Evolutionary conservation across 495 filamentous ascomycete genomes (phyloP), one percentile per base, ranked within the genome.

Genomic region (Aspergillus campestris): DNA sequence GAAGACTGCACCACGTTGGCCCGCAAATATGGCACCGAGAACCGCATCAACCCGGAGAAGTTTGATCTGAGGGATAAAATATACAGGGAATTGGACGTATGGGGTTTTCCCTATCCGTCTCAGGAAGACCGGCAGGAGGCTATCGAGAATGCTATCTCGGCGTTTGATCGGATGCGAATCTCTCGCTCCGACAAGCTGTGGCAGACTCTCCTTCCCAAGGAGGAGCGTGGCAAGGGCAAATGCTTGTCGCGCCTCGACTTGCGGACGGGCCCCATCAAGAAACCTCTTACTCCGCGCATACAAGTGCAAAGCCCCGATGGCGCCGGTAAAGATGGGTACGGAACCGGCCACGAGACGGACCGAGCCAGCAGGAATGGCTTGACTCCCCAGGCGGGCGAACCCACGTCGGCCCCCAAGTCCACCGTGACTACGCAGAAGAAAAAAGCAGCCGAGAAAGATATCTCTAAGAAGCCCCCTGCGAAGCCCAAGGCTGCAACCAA

Each of bases 11-110:
- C 75, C 30, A 65, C 66, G 34, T 58, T 75, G 12, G 74, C 76
- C 8, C 65, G 80, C 34, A 75, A 80, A 47, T 67, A 70, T 41
- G 75, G 64, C 30, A 75, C 77, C 44, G 73, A 81, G 38, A 80
- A 79, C 24, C 76, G 79, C 42, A 71, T 82, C 36, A 69, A 77
- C 34, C 60, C 68, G 3, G 74, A 78, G 53, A 85, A 84, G 46
- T 89, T 79, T 69, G 71, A 73, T 42, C 65, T 91, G 38, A 77
- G 69, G 53, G 86, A 86, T 57, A 79, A 78, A 49, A 71, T 71
- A 34, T 94, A 82, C 71, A 88, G 84, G 54, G 89, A 95, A 46
- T 70, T 95, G 28, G 84, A 95, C 57, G 75, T 88, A 12, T 94
- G 82, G 75, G 77, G 77, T 10, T 92, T 88, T 60, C 69, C 75